These are phyloP conservation scores for Cornus controversa DNA, from an alignment of 148 eudicot species.

Conservation along the genomic window DNA sequence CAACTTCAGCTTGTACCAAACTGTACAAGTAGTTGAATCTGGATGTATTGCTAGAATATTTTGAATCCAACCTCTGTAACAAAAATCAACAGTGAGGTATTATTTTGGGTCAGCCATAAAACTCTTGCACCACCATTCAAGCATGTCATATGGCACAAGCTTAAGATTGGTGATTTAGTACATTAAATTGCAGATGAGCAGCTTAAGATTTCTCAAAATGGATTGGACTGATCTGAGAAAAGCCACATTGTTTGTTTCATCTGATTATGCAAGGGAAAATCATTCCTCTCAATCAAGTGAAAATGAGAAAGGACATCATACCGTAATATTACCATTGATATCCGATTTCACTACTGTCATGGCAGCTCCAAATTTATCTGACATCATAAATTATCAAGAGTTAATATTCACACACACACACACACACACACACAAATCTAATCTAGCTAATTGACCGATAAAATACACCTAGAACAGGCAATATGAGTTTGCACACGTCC, in stretches of 20 bases:
- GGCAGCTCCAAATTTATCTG: constrained; percentile 88
- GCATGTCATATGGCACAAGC: no score
- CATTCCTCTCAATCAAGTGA: not conserved
- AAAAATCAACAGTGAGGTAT: constrained; percentile 1
- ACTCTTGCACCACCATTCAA: no score
- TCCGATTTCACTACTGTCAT: constrained; percentile 88
- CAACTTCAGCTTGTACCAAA: constrained; percentile 81
- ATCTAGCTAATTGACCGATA: no score
- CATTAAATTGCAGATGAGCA: not conserved
- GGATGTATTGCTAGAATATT: constrained; percentile 59
- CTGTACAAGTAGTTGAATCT: constrained; percentile 77
- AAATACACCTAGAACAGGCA: constrained; percentile 77
- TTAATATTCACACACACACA: no score
- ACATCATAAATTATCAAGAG: constrained; percentile 13
- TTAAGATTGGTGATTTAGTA: no score
- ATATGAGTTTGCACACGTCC: constrained; percentile 79
- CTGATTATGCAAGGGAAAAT: not conserved
- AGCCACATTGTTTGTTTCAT: no score
- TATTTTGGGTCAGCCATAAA: no score
- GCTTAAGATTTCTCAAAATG: not conserved
- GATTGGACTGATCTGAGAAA: not conserved
- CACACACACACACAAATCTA: no score
- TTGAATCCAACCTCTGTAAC: constrained; percentile 78
- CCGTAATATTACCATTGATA: constrained; percentile 77
- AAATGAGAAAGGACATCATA: constrained; percentile 18